Base-by-base conservation (phyloP, 2,329 filamentous ascomycete genomes). In the Hypomyces perniciosus region DNA sequence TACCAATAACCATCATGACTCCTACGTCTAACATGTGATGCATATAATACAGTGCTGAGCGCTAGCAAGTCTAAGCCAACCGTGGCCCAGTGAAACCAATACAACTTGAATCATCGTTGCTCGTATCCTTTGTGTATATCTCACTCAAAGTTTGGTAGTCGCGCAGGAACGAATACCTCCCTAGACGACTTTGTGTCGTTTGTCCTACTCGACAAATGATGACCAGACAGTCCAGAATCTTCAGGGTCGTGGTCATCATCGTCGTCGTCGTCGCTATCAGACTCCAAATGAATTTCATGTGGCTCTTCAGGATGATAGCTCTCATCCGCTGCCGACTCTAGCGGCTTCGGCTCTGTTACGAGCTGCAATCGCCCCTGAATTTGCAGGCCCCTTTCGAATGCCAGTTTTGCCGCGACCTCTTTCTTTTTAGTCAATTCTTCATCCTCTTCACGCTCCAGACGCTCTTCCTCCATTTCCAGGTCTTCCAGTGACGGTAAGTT, bases 91-190 rank as follows among this genome's bases (percentile, higher is more conserved):
- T 8, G 8, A 35, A 8, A 12, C 33, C 33, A 35, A 35, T 12
- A 8, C 33, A 2, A 10, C 30, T 20, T 34, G 8, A 7, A 8
- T 34, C 46, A 30, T n/a, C 41, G 13, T 39, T 13, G 40, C 28
- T 52, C 39, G n/a, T 45, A 40, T 35, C 33, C 44, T 33, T 29
- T 33, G 49, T 42, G 40, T 8, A 13, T 9, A 38, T 50, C 50
- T 65, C 54, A 79, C 56, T 68, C 68, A 67, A 84, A 80, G 48
- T 73, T 72, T 35, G 81, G 81, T 53, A 85, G 63, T 52, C 80
- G 72, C 34, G 81, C 81, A 4, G 81, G 80, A 26, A 84, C 69
- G 57, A 84, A 84, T 2, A 66, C 66, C 20, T 51, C 20, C n/a
- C 40, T 40, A 28, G 31, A 39, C 6, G 44, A 28, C 39, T 46